These are phyloP conservation scores for Solanum chmielewskii DNA, from an alignment of 257 asterid species.

Conservation along the genomic window DNA sequence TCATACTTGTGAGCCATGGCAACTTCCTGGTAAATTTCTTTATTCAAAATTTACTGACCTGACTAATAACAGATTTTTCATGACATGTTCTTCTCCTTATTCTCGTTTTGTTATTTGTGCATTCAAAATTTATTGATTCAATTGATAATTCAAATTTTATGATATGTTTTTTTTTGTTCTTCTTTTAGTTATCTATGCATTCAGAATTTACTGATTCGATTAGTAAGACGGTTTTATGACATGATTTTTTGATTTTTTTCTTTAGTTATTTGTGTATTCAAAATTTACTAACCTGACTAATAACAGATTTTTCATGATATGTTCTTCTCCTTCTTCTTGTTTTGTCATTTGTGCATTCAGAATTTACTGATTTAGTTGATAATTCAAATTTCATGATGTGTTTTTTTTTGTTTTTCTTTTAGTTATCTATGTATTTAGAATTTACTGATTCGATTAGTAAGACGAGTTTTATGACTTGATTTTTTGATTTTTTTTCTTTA, in stretches of 20 bases:
- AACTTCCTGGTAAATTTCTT: slow-evolving; percentile 64
- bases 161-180: neutral
- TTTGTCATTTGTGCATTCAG: neutral
- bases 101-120: neutral
- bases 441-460: neutral
- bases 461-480: neutral
- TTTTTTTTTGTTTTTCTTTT: neutral
- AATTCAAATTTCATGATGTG: neutral
- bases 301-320: neutral
- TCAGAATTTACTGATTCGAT: neutral
- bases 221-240: neutral
- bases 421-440: neutral
- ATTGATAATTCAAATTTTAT: neutral
- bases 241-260: neutral
- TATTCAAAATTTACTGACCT: neutral
- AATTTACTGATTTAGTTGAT: neutral
- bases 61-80: neutral
- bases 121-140: neutral
- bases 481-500: neutral
- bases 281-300: neutral
- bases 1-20: slow-evolving; percentile 93
- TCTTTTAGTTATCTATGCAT: neutral
- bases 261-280: neutral
- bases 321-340: neutral
- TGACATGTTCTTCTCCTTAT: neutral